These are phyloP conservation scores for Schizothecium vesticola DNA, from an alignment of 495 filamentous ascomycete genomes.

Conservation along the genomic window DNA sequence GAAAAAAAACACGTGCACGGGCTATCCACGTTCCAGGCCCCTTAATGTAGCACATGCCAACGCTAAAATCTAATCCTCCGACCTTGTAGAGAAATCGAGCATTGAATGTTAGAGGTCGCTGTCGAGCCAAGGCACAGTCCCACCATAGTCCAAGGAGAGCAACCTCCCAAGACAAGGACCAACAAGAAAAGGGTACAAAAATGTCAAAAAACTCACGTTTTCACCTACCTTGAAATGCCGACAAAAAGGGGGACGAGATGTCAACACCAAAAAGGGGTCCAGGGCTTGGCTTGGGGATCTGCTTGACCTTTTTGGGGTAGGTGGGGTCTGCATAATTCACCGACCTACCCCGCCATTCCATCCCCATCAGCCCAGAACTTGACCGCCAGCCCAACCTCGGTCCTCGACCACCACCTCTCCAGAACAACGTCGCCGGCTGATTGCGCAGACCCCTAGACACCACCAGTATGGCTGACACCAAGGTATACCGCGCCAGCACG, in stretches of 20 bases:
- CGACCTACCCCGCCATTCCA: background rate
- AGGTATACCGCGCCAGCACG: slow-evolving; percentile 83
- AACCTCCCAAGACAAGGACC: background rate
- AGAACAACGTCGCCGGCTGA: background rate
- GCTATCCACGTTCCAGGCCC: no score
- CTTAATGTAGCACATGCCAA: no score
- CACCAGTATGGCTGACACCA: slow-evolving; percentile 42
- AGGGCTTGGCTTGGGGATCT: background rate
- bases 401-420: background rate
- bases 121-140: background rate
- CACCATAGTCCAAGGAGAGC: background rate
- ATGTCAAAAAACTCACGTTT: background rate
- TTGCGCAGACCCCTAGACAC: background rate
- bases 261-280: background rate
- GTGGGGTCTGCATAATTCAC: background rate
- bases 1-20: no score
- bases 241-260: background rate
- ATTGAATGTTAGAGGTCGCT: background rate
- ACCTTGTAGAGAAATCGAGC: no score
- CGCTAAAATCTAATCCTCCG: no score
- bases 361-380: background rate
- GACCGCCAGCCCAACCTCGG: background rate
- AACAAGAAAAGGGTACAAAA: background rate
- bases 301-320: background rate
- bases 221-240: background rate